phyloP scores from a whole-genome alignment of 1,284 basidiomycete species.

The Apiotrichum porosum region DNA sequence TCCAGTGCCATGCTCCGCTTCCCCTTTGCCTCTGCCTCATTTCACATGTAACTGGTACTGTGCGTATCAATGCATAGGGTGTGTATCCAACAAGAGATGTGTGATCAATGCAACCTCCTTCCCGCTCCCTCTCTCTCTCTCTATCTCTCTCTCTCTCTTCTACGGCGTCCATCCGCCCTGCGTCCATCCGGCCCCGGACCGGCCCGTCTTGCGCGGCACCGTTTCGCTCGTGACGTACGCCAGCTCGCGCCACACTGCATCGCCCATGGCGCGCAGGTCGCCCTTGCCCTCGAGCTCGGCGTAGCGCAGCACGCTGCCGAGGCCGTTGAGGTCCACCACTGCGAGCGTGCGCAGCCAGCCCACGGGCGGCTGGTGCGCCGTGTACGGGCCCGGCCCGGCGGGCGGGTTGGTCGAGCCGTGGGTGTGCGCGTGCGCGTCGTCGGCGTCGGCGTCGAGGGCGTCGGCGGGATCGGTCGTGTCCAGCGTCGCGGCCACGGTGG shows the following conservation, averaged over 20 bases:
- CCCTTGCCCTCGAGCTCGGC: conserved; percentile 10
- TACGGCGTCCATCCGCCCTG: too few relatives aligned
- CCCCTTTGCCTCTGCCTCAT: too few relatives aligned
- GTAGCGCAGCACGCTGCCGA: conserved; percentile 10
- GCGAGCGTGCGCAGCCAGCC: conserved; percentile 7
- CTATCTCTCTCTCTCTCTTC: too few relatives aligned
- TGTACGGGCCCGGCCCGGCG: too few relatives aligned
- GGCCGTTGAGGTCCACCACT: conserved; percentile 9
- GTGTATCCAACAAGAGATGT: too few relatives aligned
- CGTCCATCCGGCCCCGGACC: too few relatives aligned
- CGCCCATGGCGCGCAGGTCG: neutral
- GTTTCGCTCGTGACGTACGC: neutral
- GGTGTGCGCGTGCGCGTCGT: neutral
- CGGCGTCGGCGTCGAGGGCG: neutral
- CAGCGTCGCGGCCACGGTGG: neutral
- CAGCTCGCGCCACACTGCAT: conserved; percentile 8
- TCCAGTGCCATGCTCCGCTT: too few relatives aligned
- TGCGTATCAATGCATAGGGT: too few relatives aligned
- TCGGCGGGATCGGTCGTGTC: too few relatives aligned
- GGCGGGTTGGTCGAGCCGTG: neutral
- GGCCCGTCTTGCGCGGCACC: neutral
- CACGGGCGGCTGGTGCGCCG: neutral
- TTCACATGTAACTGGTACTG: too few relatives aligned
- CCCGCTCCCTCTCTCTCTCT: too few relatives aligned
- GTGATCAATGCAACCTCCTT: too few relatives aligned